Conservation (phyloP, 164 flowering plant species). For the Kalanchoe fedtschenkoi region DNA sequence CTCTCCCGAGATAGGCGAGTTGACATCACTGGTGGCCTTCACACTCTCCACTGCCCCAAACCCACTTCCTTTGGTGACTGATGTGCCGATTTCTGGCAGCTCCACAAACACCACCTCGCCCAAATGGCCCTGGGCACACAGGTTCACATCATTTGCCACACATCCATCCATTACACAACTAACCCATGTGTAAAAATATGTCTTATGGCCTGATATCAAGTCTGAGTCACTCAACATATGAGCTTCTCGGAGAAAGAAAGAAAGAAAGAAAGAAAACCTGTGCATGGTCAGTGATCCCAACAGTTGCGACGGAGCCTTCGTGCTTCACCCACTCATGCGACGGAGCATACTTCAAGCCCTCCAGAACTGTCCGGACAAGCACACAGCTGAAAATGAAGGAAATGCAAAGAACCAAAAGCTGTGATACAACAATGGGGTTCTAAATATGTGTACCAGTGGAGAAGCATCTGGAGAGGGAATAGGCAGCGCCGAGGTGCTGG, state of each 20-base stretch:
- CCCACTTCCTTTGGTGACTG: slow-evolving; percentile 44
- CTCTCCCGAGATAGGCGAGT: slow-evolving; percentile 89
- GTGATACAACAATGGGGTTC: slow-evolving; percentile 3
- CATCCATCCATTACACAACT: too few species aligned
- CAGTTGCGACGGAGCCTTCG: slow-evolving; percentile 77
- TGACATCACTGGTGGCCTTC: slow-evolving; percentile 95
- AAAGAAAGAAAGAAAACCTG: slow-evolving; percentile 42
- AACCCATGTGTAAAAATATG: too few species aligned
- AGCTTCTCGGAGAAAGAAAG: too few species aligned
- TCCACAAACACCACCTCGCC: slow-evolving; percentile 98
- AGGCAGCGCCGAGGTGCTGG: slow-evolving; percentile 27
- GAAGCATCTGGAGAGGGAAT: slow-evolving; percentile 76
- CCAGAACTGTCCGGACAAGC: slow-evolving; percentile 46
- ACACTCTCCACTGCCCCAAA: slow-evolving; percentile 99
- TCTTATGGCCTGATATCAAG: too few species aligned
- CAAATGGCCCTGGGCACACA: slow-evolving; percentile 61
- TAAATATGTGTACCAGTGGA: slow-evolving; percentile 71
- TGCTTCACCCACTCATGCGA: slow-evolving; percentile 99
- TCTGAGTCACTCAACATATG: too few species aligned
- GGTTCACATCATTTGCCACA: too few species aligned
- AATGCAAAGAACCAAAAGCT: background rate
- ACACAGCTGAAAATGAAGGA: background rate
- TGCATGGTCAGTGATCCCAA: slow-evolving; percentile 97
- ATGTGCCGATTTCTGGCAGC: slow-evolving; percentile 58
- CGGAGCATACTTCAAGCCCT: slow-evolving; percentile 71